Base-by-base conservation (phyloP, 1,139 yeast species). In the Hyphopichia wangnamkhiaoensis region DNA sequence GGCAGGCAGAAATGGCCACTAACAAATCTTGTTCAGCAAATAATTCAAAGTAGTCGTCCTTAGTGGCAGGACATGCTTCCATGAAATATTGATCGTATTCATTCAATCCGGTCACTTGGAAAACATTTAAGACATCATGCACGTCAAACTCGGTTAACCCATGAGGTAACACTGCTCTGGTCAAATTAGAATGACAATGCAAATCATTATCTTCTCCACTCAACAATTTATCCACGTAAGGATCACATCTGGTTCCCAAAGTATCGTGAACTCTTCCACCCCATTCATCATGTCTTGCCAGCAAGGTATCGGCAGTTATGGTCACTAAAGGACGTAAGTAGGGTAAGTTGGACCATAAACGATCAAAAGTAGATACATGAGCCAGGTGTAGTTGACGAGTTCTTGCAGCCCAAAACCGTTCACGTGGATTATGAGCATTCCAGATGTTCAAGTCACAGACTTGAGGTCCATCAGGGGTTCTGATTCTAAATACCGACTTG, bases 391-490 rank as follows among this genome's bases (percentile, higher is more conserved):
- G 62, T 56, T 81, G 87, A 54, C 87, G 68, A 1, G 85, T 80
- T 52, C 87, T 66, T 7, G 85, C 75, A 9, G 87, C 87, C 87
- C 87, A 82, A 53, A 81, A 71, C 44, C 82, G 61, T 52, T 82
- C 87, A 43, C 84, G 63, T 14, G 82, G 84, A 52, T 80, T 79
- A 48, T 76, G 69, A 31, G 63, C 63, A 51, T 74, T 77, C 87
- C 86, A 81, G 37, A 80, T 73, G 58, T 82, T 81, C 57, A 81
- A 70, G 51, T 82, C 87, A 50, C 85, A 81, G 4, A 82, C 87
- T 54, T 81, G 87, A 1, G 87, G 84, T 2, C 87, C 87, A 47
- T 81, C 80, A 2, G 85, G 83, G 0, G 85, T 78, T 5, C 79
- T 76, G 38, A 82, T 65, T 27, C 87, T 63, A 46, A 82, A 79